These are phyloP conservation scores for Mortierella sp. DNA, from an alignment of 371 early-diverging fungal genomes.

Conservation along the genomic window DNA sequence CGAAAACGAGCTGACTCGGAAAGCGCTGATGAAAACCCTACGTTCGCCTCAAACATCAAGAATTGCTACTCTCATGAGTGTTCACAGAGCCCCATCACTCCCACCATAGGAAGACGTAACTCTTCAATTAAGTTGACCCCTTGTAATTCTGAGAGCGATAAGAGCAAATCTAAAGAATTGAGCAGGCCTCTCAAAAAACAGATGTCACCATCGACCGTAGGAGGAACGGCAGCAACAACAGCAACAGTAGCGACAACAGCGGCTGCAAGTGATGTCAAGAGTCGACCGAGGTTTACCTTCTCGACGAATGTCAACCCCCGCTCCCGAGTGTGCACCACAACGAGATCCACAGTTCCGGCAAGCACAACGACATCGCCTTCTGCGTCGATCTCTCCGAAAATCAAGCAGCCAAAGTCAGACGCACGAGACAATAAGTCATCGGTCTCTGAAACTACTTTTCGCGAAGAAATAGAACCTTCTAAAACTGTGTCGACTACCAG, in stretches of 20 bases:
- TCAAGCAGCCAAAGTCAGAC: neutral
- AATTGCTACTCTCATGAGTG: neutral
- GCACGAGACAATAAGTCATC: neutral
- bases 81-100: neutral
- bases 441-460: neutral
- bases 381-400: neutral
- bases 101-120: neutral
- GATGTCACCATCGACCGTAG: neutral
- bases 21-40: neutral
- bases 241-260: neutral
- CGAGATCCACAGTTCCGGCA: neutral
- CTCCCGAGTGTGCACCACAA: neutral
- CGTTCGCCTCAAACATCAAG: neutral
- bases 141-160: neutral
- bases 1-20: neutral
- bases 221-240: neutral
- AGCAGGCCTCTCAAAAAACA: neutral
- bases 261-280: neutral
- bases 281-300: slow-evolving; percentile 17
- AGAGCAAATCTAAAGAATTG: neutral
- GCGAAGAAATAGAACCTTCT: neutral
- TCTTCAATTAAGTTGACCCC: no score
- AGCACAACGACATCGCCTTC: neutral
- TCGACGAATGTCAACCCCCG: slow-evolving; percentile 16
- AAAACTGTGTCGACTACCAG: neutral